Conservation (phyloP, 1,139 yeast species). For the Suhomyces panamericanus region DNA sequence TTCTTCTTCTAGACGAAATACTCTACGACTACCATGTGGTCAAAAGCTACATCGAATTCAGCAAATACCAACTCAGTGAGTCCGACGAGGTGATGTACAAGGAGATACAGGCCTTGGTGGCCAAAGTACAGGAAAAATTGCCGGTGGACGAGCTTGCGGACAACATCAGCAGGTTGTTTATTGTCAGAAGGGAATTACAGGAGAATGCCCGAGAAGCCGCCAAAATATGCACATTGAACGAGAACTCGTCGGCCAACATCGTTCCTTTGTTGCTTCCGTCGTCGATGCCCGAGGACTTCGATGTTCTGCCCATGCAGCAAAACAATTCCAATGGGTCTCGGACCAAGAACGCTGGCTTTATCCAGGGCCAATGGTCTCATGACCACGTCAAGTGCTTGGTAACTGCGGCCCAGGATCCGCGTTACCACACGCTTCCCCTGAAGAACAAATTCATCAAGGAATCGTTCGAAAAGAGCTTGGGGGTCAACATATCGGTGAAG, state of each 20-base stretch:
- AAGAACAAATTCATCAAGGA: conserved; percentile 6
- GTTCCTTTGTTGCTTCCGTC: conserved; percentile 2
- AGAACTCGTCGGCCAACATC: conserved; percentile 4
- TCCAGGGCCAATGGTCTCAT: conserved; percentile 13
- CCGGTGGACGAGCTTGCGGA: conserved; percentile 26
- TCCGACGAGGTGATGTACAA: conserved; percentile 5
- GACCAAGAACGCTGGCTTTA: neutral
- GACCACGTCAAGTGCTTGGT: conserved; percentile 12
- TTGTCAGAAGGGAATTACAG: conserved; percentile 28
- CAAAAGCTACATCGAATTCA: conserved; percentile 13
- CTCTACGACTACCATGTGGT: conserved; percentile 25
- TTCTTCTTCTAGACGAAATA: conserved; percentile 27
- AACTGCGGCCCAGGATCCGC: conserved; percentile 9
- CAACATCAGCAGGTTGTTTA: conserved; percentile 25
- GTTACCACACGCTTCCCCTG: neutral
- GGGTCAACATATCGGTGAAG: conserved; percentile 13
- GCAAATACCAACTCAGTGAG: conserved; percentile 10
- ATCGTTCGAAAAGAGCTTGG: conserved; percentile 9
- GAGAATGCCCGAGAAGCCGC: conserved; percentile 38
- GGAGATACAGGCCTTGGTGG: conserved; percentile 15
- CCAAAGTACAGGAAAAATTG: conserved; percentile 22
- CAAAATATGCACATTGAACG: conserved; percentile 17
- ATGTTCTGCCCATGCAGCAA: neutral
- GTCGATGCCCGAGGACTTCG: conserved; percentile 1
- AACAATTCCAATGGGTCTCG: neutral